phyloP scores from a whole-genome alignment of 2,329 filamentous ascomycete species.

The Penicillium sp. region DNA sequence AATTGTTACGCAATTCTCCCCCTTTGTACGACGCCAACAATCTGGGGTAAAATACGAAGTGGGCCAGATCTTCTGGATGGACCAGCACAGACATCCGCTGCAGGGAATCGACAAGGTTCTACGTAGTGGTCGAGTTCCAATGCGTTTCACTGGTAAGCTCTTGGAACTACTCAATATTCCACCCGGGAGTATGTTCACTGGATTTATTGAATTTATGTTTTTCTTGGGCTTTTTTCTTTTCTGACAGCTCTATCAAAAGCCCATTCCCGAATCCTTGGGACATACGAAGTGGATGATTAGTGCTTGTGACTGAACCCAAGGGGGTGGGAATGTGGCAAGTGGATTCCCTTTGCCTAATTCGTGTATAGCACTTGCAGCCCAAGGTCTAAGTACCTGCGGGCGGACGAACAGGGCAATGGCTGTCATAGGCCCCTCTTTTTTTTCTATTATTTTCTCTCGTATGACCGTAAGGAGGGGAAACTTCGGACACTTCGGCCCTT shows the following conservation, averaged over 20 bases:
- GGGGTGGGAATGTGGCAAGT: constrained; percentile 22
- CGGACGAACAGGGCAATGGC: constrained; percentile 19
- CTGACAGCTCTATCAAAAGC: background rate
- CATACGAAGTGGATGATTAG: background rate
- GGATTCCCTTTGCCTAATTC: background rate
- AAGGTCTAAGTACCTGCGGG: constrained; percentile 20
- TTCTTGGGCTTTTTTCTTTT: background rate
- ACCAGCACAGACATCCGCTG: constrained; percentile 30
- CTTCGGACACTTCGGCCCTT: background rate
- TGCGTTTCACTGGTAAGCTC: no score
- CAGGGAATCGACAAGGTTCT: constrained; percentile 25
- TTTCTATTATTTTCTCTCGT: background rate
- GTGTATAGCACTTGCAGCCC: constrained; percentile 12
- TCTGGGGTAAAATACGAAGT: constrained; percentile 26
- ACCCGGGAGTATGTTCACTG: no score
- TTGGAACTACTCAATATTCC: no score
- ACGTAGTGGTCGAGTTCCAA: background rate
- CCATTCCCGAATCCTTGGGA: background rate
- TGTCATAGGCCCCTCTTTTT: background rate
- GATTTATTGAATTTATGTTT: background rate
- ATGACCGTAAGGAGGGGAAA: constrained; percentile 1
- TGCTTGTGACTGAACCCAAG: constrained; percentile 7
- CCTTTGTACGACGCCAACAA: constrained; percentile 18
- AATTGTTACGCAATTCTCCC: constrained; percentile 15
- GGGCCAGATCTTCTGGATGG: constrained; percentile 26